Percentiles rank a stretch among this genome's conserved stretches.
Evolutionary conservation across 345 rosid genomes (phyloP).

Genomic region (Adansonia digitata): DNA sequence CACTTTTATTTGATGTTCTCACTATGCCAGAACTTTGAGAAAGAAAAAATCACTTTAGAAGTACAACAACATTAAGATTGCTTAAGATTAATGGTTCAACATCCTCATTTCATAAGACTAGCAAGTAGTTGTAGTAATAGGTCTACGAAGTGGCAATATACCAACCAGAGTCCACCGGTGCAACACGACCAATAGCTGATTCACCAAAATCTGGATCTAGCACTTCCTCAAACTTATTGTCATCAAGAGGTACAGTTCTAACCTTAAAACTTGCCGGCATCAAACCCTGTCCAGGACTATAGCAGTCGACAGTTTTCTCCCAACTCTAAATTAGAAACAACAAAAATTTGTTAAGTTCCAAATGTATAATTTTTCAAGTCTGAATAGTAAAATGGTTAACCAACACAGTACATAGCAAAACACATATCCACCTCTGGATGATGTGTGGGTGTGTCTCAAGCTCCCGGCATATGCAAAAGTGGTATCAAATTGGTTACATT

Average conservation of each 20-base stretch:
- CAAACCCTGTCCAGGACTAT: slow-evolving; percentile 87
- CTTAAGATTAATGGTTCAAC: neutral
- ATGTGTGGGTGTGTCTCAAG: neutral
- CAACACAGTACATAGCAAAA: neutral
- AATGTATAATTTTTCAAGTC: neutral
- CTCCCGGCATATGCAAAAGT: neutral
- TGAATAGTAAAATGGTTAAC: neutral
- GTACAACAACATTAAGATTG: neutral
- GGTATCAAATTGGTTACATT: neutral
- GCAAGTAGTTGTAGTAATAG: neutral
- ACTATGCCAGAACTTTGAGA: neutral
- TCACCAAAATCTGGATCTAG: slow-evolving; percentile 91
- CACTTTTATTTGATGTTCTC: neutral
- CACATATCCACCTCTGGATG: neutral
- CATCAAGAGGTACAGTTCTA: slow-evolving; percentile 62
- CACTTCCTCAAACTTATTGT: slow-evolving; percentile 63
- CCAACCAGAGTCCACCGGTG: slow-evolving; percentile 89
- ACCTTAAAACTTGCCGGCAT: slow-evolving; percentile 95
- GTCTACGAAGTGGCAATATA: neutral
- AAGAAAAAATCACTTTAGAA: neutral
- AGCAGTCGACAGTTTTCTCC: slow-evolving; percentile 94
- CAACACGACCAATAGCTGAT: slow-evolving; percentile 92
- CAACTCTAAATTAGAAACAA: slow-evolving; percentile 49
- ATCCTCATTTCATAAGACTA: neutral
- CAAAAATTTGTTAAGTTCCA: neutral